Evolutionary conservation across 768 basidiomycete genomes (phyloP), one percentile per base, ranked within the genome.

Genomic region (Russula abietina): DNA sequence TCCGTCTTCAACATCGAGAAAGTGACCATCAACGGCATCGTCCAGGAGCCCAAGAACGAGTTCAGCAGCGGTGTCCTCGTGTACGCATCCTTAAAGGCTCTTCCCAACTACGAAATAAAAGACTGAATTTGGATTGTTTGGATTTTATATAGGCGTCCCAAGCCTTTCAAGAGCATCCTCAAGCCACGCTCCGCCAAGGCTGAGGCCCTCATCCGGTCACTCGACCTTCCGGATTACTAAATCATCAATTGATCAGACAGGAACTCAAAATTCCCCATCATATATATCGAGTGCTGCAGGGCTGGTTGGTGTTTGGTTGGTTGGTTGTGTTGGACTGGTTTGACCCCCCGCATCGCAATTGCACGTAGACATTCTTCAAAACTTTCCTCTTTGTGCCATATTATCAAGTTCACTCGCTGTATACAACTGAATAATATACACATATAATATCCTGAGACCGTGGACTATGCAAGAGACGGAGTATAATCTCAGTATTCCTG

Each of bases 161-260:
- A 55, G 61, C 69, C 70, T 10, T 71, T 71, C 60, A 30, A 60
- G 24, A 67, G 67, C 58, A 28, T 22, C 6, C 63, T 71, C 28
- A 64, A 60, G 61, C 70, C 70, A 2, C 66, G 70, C 14, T 64
- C 63, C 33, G 46, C 61, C 41, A 62, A 62, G 16, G 56, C 70
- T 1, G 64, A 67, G 43, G 50, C 55, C n/a, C 62, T 68, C 22
- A 43, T 69, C 43, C 33, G 53, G n/a, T 48, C 64, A 7, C 46
- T 66, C 19, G 65, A 66, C 38, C 58, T 60, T 22, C 53, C 57
- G 11, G 45, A 56, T 11, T 62, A 45, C 33, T 61, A 60, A 28
- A 43, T 24, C 9, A 16, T 51, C 16, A 0, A 14, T 14, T 14
- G 24, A 46, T 46, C n/a, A 10, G 9, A 45, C n/a, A 45, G 8